Evolutionary conservation across 805 yeast species (phyloP), one percentile per base, ranked within the genome.

Genomic region (Crinitomyces ghanaensis): DNA sequence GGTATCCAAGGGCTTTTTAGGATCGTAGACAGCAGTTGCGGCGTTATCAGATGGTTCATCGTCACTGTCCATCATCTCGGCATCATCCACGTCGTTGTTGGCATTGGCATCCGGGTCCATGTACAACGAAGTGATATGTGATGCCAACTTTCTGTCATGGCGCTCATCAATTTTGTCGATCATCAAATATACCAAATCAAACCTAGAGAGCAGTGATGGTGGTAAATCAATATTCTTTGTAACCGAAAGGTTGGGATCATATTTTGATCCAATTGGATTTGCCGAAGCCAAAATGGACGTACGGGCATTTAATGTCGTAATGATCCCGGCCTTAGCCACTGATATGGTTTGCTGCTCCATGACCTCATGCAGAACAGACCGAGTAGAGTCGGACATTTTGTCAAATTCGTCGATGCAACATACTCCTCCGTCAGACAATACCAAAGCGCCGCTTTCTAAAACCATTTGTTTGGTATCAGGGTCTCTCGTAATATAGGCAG

Each of bases 271-370:
- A 42, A 91, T 86, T 9, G 98, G 98, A 56, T 91, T 91, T 1
- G 98, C 98, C 25, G 95, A 81, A 0, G 98, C 98, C 37, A 91
- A 63, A 42, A 91, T 79, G 1, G 97, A 88, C 0, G 96, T 88
- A 59, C 98, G 71, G 1, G 98, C 98, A 55, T 91, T 91, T 40
- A 91, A 65, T 0, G 97, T 91, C 4, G 98, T 91, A 49, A 91
- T 91, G 51, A 91, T 91, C 39, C 98, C 98, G 1, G 98, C 98
- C 51, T 91, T 91, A 20, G 98, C 98, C 50, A 91, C 84, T 6
- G 96, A 85, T 28, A 91, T 91, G 1, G 98, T 91, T 57, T 91
- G 98, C 56, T 91, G 98, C 62, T 91, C 98, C 98, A 91, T 91
- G 7, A 91, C 98, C 66, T 91, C 98, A 55, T 91, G 98, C 34